Conservation (phyloP, 371 early-diverging fungal genomes). For the Apophysomyces ossiformis region DNA sequence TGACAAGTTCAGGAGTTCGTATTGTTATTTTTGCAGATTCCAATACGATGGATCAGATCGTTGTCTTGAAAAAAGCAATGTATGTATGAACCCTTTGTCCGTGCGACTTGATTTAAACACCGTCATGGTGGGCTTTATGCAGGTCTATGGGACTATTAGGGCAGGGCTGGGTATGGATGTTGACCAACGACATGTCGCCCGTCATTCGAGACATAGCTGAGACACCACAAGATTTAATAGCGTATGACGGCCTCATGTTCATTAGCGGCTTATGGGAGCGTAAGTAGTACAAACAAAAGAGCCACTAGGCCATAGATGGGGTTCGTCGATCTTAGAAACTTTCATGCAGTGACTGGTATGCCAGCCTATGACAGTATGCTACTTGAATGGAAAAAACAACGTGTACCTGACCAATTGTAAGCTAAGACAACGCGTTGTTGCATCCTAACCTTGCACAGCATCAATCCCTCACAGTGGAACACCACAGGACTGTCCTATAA, state of each 20-base stretch:
- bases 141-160: slow-evolving; percentile 38
- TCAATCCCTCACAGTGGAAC: slow-evolving; percentile 30
- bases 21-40: slow-evolving; percentile 44
- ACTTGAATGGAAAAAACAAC: slow-evolving; percentile 32
- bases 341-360: slow-evolving; percentile 36
- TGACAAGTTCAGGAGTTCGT: slow-evolving; percentile 32
- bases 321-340: slow-evolving; percentile 1
- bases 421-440: background rate
- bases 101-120: slow-evolving; percentile 12
- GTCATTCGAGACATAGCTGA: slow-evolving; percentile 24
- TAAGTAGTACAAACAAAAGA: slow-evolving; percentile 28
- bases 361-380: slow-evolving; percentile 37
- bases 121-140: slow-evolving; percentile 10
- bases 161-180: slow-evolving; percentile 51
- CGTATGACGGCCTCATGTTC: slow-evolving; percentile 51
- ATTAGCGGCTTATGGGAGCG: slow-evolving; percentile 51
- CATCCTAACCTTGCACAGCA: slow-evolving; percentile 19
- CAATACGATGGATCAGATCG: slow-evolving; percentile 34
- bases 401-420: slow-evolving; percentile 29
- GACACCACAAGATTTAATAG: slow-evolving; percentile 25
- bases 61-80: slow-evolving; percentile 35
- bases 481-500: slow-evolving; percentile 38
- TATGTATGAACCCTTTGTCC: slow-evolving; percentile 17
- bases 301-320: background rate
- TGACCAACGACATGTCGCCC: slow-evolving; percentile 41